Percentiles rank a stretch among this genome's conserved stretches.
Evolutionary conservation across 192 early-diverging fungal genomes (phyloP).

Genomic region (Backusella tarrabulga): DNA sequence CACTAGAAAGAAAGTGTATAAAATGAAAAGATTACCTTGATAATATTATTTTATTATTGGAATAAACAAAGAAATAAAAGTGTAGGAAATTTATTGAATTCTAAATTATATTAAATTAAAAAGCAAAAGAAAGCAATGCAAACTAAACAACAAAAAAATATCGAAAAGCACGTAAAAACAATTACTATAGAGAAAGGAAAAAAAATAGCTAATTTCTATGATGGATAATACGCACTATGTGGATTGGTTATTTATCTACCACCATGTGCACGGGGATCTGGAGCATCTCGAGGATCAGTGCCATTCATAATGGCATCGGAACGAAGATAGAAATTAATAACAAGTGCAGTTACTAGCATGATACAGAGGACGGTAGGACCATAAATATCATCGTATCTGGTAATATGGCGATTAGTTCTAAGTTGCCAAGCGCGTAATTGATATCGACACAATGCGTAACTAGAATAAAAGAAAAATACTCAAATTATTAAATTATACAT

Average conservation of each 20-base stretch:
- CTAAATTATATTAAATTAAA: background rate
- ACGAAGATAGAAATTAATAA: conserved; percentile 34
- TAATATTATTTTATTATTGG: no score
- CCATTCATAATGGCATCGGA: conserved; percentile 7
- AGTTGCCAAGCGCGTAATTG: conserved; percentile 32
- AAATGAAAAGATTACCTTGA: no score
- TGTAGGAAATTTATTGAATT: conserved; percentile 1
- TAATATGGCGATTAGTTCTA: conserved; percentile 9
- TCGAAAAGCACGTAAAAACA: background rate
- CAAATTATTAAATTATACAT: background rate
- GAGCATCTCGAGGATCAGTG: background rate
- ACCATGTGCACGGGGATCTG: background rate
- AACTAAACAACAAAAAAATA: background rate
- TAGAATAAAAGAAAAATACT: conserved; percentile 5
- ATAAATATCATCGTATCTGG: conserved; percentile 34
- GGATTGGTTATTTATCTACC: background rate
- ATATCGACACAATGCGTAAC: conserved; percentile 31
- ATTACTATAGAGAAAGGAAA: background rate
- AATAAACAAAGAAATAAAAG: background rate
- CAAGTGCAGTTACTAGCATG: conserved; percentile 25
- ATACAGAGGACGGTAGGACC: conserved; percentile 35
- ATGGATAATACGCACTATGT: background rate
- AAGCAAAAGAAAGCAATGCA: background rate
- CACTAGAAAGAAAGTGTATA: no score
- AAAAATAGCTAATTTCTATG: background rate